Conservation (phyloP, 805 yeast species). For the Hanseniaspora lachancei region DNA sequence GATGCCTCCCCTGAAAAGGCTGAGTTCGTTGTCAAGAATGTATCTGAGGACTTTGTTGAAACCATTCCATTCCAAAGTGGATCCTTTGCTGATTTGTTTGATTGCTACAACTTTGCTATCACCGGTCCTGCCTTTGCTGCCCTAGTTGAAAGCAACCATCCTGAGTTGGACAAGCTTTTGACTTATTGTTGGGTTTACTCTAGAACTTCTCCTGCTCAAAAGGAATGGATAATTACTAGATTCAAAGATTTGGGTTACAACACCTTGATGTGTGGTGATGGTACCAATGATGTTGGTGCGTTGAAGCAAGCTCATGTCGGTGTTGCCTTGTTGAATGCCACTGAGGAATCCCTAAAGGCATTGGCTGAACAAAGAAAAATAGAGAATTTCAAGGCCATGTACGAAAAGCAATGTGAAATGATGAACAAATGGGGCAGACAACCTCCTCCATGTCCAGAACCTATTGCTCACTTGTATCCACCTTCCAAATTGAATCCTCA, state of each 20-base stretch:
- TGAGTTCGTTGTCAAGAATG: conserved; percentile 55
- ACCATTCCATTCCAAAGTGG: conserved; percentile 50
- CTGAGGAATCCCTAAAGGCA: conserved; percentile 84
- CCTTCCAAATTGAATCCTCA: conserved; percentile 89
- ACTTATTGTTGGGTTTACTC: conserved; percentile 95
- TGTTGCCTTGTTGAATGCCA: conserved; percentile 93
- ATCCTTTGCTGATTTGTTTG: conserved; percentile 37
- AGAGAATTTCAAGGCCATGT: conserved; percentile 51
- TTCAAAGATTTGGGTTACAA: conserved; percentile 80
- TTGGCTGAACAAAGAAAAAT: conserved; percentile 66
- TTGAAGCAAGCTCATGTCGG: conserved; percentile 97
- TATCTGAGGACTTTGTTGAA: conserved; percentile 57
- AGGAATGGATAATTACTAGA: conserved; percentile 75
- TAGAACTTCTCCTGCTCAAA: conserved; percentile 91
- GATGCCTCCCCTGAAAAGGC: conserved; percentile 59
- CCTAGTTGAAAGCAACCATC: conserved; percentile 40
- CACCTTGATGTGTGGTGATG: conserved; percentile 98
- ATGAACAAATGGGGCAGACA: conserved; percentile 74
- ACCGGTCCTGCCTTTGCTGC: conserved; percentile 80
- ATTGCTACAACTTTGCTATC: conserved; percentile 69
- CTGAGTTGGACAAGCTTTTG: conserved; percentile 57
- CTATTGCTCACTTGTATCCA: conserved; percentile 91
- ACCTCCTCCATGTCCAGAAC: conserved; percentile 66
- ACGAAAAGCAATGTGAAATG: conserved; percentile 71
- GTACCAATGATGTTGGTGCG: conserved; percentile 99